Percentiles rank a stretch among this genome's conserved stretches.
Conservation (phyloP, 805 yeast species). For the Danielozyma ontarioensis region DNA sequence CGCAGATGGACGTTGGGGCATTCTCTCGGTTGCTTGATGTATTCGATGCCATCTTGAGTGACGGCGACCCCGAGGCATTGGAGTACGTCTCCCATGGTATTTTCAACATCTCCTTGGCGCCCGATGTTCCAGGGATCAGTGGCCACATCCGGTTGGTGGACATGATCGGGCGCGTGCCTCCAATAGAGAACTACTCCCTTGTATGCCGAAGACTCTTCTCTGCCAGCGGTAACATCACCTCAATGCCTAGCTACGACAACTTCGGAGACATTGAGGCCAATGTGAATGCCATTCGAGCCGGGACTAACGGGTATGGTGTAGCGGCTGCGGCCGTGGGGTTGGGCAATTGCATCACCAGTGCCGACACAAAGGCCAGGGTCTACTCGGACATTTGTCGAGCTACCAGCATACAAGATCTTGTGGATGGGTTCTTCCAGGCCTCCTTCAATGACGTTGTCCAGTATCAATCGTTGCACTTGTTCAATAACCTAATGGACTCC, state of each 20-base stretch:
- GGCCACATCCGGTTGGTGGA: constrained; percentile 1
- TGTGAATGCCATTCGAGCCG: constrained; percentile 5
- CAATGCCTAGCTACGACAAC: constrained; percentile 24
- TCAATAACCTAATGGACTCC: constrained; percentile 22
- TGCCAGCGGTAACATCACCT: constrained; percentile 28
- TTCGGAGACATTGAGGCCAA: constrained; percentile 14
- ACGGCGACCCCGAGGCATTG: constrained; percentile 7
- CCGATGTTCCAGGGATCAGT: constrained; percentile 5
- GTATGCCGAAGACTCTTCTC: constrained; percentile 23
- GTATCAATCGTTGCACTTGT: constrained; percentile 30
- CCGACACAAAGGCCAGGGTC: constrained; percentile 10
- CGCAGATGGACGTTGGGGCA: background rate
- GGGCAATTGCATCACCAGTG: constrained; percentile 29
- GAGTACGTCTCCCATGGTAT: constrained; percentile 9
- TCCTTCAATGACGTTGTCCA: constrained; percentile 30
- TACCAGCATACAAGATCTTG: constrained; percentile 8
- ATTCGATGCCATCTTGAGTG: constrained; percentile 1
- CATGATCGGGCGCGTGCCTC: background rate
- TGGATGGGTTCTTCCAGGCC: constrained; percentile 13
- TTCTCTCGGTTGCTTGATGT: constrained; percentile 2
- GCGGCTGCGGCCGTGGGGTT: constrained; percentile 28
- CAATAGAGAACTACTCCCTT: background rate
- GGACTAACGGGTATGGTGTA: constrained; percentile 18
- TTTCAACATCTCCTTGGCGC: constrained; percentile 17
- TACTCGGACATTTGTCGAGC: constrained; percentile 5